Base-by-base conservation (phyloP, 805 yeast genomes). In the Cyberlindnera nakhonratchasimensis region DNA sequence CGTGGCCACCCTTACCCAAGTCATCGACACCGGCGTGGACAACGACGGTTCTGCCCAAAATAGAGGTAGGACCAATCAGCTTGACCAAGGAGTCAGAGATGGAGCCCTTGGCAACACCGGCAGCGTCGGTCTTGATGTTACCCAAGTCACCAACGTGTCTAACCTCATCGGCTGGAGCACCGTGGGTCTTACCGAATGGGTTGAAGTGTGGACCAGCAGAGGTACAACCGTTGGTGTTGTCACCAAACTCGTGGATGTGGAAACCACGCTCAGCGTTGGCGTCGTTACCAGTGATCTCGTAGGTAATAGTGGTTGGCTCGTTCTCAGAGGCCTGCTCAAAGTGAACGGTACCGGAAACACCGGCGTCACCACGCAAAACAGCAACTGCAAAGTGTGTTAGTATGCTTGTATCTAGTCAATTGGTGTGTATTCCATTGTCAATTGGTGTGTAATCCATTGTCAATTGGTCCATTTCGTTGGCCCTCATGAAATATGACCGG, bases 171-270 rank as follows among this genome's bases (percentile, higher is more conserved):
- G 78, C 79, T 69, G 96, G 96, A 43, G 90, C 89, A 73, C 97
- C 97, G 66, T 89, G 97, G 54, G 78, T 78, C 75, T 85, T 84
- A 49, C 78, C 75, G 65, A 83, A 84, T 55, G 96, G 96, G 78
- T 90, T 83, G 79, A 88, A 89, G 73, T 90, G 97, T 46, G 96
- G 96, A 63, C 97, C 97, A 42, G 97, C 96, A 54, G 96, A 86
- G 47, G 96, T 91, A 74, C 99, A 93, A 54, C 99, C 99, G 67
- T 93, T 93, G 71, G 99, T 88, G 81, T 87, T 88, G 75, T 93
- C 99, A 73, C 99, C 99, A 62, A 93, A 93, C 64, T 87, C 84
- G 71, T 93, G 99, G 64, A 93, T 73, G 77, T 93, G 99, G 96
- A 93, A 91, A 40, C 99, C 99, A 70, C 96, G 82, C 64, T 76